Evolutionary conservation across 2,329 filamentous ascomycete genomes (phyloP), one percentile per base, ranked within the genome.

Genomic region (Akanthomyces muscarius): DNA sequence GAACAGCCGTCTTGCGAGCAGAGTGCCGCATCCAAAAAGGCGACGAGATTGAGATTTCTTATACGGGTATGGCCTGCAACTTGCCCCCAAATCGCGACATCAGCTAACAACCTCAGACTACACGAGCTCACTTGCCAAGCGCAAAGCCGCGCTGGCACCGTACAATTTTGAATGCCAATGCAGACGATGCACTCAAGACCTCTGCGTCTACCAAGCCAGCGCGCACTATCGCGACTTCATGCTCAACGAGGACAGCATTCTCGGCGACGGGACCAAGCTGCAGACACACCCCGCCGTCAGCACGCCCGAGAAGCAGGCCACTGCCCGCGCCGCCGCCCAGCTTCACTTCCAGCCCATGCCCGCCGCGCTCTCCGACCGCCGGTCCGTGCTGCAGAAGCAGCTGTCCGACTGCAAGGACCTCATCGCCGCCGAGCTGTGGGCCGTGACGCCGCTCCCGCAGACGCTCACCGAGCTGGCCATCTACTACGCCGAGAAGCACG

Each of bases 1-100:
- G 84, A 6, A 76, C 72, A 4, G 81, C 83, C 3, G 72, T 81
- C 3, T 71, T 89, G 16, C 77, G 80, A 44, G 82, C 85, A 2
- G 77, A 82, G 61, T 71, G 68, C 25, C 71, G 75, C 3, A 85
- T 89, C 48, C 68, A 76, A 16, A 69, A 75, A 38, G 84, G 79
- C 8, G 80, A 86, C 30, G 83, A 87, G 73, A 80, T 88, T 61
- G 79, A 82, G 63, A 85, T 88, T 41, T 86, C 84, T 1, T 88
- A 88, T 66, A 83, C 85, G 42, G 84, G 86, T 82, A 73, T 64
- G 76, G 70, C 23, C 30, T 38, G 64, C 23, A 30, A n/a, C 6
- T 21, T n/a, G n/a, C 48, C 14, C 25, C 2, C 1, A 10, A 36
- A 11, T 38, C 11, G n/a, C 36, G 33, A 16, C 28, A 23, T 16